Percentiles rank a stretch among this genome's conserved stretches.
Evolutionary conservation across 1,139 yeast genomes (phyloP).

Genomic region (Wickerhamomyces sp.): DNA sequence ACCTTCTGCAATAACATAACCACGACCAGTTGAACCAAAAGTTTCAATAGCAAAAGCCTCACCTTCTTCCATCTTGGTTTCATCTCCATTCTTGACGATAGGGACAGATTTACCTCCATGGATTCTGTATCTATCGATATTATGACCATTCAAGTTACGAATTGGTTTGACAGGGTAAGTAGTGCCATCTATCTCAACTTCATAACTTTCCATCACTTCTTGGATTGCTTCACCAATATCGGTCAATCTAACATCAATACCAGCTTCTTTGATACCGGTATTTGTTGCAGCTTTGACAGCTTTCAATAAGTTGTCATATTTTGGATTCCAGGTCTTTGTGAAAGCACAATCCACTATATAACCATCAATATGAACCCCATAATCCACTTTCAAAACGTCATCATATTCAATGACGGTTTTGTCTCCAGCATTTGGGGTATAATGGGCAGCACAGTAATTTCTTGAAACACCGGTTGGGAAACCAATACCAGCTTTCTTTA

Average conservation of each 20-base stretch:
- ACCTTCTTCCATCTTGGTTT: slow-evolving; percentile 98
- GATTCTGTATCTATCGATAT: slow-evolving; percentile 73
- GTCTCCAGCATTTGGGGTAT: slow-evolving; percentile 96
- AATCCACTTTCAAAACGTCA: slow-evolving; percentile 95
- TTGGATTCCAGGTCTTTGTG: slow-evolving; percentile 82
- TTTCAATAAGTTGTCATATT: slow-evolving; percentile 69
- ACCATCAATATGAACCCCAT: slow-evolving; percentile 98
- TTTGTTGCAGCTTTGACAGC: slow-evolving; percentile 93
- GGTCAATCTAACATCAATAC: slow-evolving; percentile 90
- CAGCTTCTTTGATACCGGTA: slow-evolving; percentile 89
- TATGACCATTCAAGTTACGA: slow-evolving; percentile 91
- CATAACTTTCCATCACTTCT: slow-evolving; percentile 96
- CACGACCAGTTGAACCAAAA: slow-evolving; percentile 94
- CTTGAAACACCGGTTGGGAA: slow-evolving; percentile 95
- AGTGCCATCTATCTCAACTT: slow-evolving; percentile 85
- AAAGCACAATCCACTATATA: slow-evolving; percentile 92
- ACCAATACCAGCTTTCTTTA: slow-evolving; percentile 73
- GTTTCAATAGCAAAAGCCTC: slow-evolving; percentile 98
- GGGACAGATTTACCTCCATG: slow-evolving; percentile 98
- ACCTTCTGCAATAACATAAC: slow-evolving; percentile 80
- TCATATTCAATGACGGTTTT: slow-evolving; percentile 71
- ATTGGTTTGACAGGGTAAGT: slow-evolving; percentile 82
- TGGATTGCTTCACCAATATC: slow-evolving; percentile 96
- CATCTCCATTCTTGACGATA: slow-evolving; percentile 87
- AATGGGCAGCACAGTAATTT: slow-evolving; percentile 96